Percentiles rank a stretch among this genome's conserved stretches.
phyloP scores from a whole-genome alignment of 345 rosid genomes.

The Barbarea vulgaris region DNA sequence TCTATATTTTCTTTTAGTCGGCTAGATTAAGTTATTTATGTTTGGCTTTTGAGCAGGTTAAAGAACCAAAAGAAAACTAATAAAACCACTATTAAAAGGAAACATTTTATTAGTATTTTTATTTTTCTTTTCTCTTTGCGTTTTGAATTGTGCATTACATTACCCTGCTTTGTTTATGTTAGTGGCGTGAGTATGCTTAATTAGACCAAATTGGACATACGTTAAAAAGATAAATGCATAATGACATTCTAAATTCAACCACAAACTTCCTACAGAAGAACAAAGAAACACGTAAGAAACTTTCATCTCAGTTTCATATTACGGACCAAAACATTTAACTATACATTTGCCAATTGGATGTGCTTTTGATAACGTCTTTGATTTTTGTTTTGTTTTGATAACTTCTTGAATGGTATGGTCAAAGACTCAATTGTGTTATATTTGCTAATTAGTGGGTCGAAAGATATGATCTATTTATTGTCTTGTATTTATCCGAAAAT shows the following conservation, averaged over 20 bases:
- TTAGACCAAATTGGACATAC: slow-evolving; percentile 16
- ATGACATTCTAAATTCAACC: slow-evolving; percentile 28
- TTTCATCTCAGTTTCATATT: slow-evolving; percentile 24
- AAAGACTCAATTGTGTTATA: slow-evolving; percentile 37
- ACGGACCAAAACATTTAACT: slow-evolving; percentile 26
- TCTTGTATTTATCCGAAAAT: slow-evolving; percentile 36
- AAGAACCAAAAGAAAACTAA: slow-evolving; percentile 1
- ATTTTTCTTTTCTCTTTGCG: not conserved
- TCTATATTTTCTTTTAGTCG: slow-evolving; percentile 8
- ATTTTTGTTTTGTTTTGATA: slow-evolving; percentile 36
- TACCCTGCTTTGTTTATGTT: slow-evolving; percentile 18
- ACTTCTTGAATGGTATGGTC: slow-evolving; percentile 35
- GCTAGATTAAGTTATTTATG: slow-evolving; percentile 25
- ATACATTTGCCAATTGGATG: slow-evolving; percentile 20
- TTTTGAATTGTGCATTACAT: slow-evolving; percentile 10
- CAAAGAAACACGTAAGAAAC: slow-evolving; percentile 43
- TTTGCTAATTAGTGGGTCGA: slow-evolving; percentile 30
- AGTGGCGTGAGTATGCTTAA: slow-evolving; percentile 26
- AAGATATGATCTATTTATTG: not conserved
- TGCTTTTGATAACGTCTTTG: slow-evolving; percentile 39
- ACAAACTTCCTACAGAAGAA: slow-evolving; percentile 31
- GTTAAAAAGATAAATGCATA: slow-evolving; percentile 33
- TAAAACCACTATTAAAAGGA: slow-evolving; percentile 17
- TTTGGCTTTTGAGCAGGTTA: slow-evolving; percentile 8
- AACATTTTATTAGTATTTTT: not conserved